Evolutionary conservation across 2,329 filamentous ascomycete species (phyloP).

Genomic region (Ceratocystis alfenasii): DNA sequence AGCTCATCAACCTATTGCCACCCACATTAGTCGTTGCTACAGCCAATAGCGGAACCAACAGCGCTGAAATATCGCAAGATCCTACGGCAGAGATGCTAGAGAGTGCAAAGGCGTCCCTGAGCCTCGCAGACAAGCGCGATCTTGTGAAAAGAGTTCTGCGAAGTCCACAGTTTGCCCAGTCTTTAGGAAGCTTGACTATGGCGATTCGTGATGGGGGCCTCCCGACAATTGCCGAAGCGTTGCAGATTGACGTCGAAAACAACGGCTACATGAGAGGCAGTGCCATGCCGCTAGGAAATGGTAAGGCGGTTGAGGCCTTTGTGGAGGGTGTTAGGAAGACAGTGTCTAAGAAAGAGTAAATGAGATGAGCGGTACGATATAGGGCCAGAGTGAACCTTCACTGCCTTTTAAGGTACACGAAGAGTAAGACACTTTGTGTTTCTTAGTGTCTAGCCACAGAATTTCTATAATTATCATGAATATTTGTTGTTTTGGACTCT

Average conservation of each 20-base stretch:
- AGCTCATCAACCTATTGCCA: conserved; percentile 66
- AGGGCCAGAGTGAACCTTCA: background rate
- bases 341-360: conserved; percentile 33
- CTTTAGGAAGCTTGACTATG: conserved; percentile 69
- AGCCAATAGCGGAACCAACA: conserved; percentile 44
- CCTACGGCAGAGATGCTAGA: conserved; percentile 56
- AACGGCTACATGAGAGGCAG: conserved; percentile 70
- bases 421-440: background rate
- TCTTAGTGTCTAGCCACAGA: background rate
- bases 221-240: conserved; percentile 76
- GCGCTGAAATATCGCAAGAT: conserved; percentile 41
- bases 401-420: background rate
- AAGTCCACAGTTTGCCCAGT: conserved; percentile 85
- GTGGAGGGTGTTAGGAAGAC: conserved; percentile 76
- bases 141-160: conserved; percentile 71
- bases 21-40: conserved; percentile 65
- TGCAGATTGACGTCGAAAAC: conserved; percentile 69
- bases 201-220: conserved; percentile 83
- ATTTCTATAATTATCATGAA: background rate
- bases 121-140: conserved; percentile 62
- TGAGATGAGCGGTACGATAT: background rate
- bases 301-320: conserved; percentile 82
- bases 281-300: conserved; percentile 73
- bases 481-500: background rate
- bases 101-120: conserved; percentile 62